Evolutionary conservation across 306 rosid species (phyloP), one percentile per base, ranked within the genome.

Genomic region (Hippophae rhamnoides): DNA sequence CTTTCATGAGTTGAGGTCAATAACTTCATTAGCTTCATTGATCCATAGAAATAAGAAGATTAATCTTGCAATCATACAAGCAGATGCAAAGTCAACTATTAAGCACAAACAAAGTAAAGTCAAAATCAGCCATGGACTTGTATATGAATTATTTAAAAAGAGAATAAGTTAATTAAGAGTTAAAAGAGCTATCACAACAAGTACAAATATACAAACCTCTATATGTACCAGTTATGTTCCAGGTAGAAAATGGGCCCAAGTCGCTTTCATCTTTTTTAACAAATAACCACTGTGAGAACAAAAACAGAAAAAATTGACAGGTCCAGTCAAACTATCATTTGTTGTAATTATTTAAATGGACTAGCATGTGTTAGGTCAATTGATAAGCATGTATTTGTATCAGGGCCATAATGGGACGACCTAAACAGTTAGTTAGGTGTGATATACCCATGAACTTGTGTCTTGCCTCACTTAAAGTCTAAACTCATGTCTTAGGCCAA

Each of bases 221-320:
- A 68, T 92, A 92, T 26, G 99, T 92, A 80, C 99, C 99, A 7
- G 84, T 88, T 71, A 92, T 86, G 65, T 92, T 92, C 99, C 99
- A 92, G 58, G 78, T 59, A 63, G 96, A 81, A 78, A 85, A 92
- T 52, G 95, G 89, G 67, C 95, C 99, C 54, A 82, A 51, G 63
- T 82, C 99, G 67, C 79, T 80, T 73, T 88, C 95, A 2, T 86
- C 95, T 78, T 86, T 92, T 70, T 81, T 84, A 42, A 85, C 58
- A 63, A 83, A 80, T 52, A 88, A 69, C 99, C 99, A 88, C 99
- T 92, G 95, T 81, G 82, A 80, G 60, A 62, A 70, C 51, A 54
- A 51, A 23, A 68, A 64, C 55, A 25, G 41, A 61, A n/a, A 27
- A 76, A 61, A 61, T 66, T 59, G 66, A 70, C 31, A 41, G 52